Base-by-base conservation (phyloP, 495 filamentous ascomycete genomes). In the Stereocaulon alpinum region DNA sequence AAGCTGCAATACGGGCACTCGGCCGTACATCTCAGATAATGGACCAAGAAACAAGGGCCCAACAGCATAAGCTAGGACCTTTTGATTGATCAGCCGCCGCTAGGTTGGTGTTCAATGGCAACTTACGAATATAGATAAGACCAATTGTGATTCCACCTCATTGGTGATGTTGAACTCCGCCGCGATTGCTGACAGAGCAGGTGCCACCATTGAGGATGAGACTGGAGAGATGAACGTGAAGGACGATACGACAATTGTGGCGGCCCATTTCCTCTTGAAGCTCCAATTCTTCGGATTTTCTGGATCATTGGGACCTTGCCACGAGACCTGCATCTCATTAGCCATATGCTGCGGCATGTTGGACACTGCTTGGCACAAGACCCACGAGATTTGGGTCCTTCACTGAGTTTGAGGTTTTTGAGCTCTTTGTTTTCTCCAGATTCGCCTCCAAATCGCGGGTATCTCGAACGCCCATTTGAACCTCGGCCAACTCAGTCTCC, bases 191-290 rank as follows among this genome's bases (percentile, higher is more conserved):
- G 66, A 61, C 9, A 89, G 66, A 0, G 82, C 83, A 0, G 89
- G 89, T 0, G 88, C 84, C 6, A 91, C 79, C 79, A 92, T 89
- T 12, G 82, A 82, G 4, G 81, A 85, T 1, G 82, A 81, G 12
- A 85, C 76, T 0, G 87, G 86, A 0, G 87, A 88, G 56, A 92
- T 86, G 60, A 91, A 82, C 0, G 85, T 89, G 68, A 84, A 86
- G 18, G 73, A 73, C 0, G 83, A 83, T 24, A 80, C 76, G 20
- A 78, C 73, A 30, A 78, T 61, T 0, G 81, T 83, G 2, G 80
- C 80, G 0, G 75, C 71, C 86, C 86, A 90, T 71, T 86, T 86
- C 53, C 75, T 73, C 17, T 61, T 66, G 5, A 62, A 68, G 0
- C 74, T 59, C 83, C 83, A 86, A 59, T 86, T 82, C 58, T 79